A percentile compares a stretch with the other conserved stretches of the same genome.
Evolutionary conservation across 768 basidiomycete genomes (phyloP).

Genomic region (Fomitopsis serialis): DNA sequence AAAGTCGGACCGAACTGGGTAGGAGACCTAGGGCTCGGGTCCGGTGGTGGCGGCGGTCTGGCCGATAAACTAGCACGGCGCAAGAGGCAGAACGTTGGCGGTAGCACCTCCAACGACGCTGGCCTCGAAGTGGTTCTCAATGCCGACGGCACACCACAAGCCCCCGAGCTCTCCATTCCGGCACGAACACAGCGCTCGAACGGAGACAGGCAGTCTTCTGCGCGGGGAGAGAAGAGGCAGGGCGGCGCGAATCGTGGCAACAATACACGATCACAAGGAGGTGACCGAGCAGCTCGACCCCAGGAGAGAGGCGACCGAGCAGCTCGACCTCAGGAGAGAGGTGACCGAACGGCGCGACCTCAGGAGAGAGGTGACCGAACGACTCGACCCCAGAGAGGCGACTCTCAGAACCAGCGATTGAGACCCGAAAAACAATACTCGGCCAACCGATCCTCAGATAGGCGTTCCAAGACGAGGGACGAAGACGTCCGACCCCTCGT

Average conservation of each 20-base stretch:
- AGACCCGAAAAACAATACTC: too few species aligned
- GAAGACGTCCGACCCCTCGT: too few species aligned
- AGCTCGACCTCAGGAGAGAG: not conserved
- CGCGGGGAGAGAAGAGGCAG: not conserved
- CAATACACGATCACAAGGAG: not conserved
- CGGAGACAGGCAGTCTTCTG: not conserved
- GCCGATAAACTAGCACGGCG: not conserved
- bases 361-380: not conserved
- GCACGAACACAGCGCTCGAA: too few species aligned
- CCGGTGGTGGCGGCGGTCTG: not conserved
- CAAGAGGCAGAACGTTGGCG: not conserved
- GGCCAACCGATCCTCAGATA: too few species aligned
- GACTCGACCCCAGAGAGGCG: not conserved
- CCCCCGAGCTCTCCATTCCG: not conserved
- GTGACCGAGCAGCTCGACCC: not conserved
- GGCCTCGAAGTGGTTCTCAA: too few species aligned
- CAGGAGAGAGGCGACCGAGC: not conserved
- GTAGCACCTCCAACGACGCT: too few species aligned
- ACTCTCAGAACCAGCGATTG: not conserved
- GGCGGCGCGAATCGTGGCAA: too few species aligned
- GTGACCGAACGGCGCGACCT: not conserved
- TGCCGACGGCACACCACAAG: not conserved
- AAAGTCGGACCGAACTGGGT: conserved; percentile 6
- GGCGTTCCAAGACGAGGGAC: too few species aligned
- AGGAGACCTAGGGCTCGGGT: conserved; percentile 1